A percentile compares a stretch with the other conserved stretches of the same genome.
phyloP scores from a whole-genome alignment of 2,329 filamentous ascomycete species.

The Ceratocystis colombiana region DNA sequence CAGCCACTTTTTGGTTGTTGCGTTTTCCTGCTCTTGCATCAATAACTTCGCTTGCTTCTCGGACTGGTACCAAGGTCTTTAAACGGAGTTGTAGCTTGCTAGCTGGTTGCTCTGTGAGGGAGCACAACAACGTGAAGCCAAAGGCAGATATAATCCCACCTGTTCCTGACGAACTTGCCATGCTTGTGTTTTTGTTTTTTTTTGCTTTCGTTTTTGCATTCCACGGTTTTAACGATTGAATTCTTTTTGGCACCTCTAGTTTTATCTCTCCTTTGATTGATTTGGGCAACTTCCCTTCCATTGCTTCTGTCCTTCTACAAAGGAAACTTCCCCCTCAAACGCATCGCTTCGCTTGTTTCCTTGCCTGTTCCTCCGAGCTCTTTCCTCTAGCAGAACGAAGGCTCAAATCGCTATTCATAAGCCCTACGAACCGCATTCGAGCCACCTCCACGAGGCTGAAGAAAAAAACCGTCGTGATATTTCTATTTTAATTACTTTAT shows the following conservation, averaged over 20 bases:
- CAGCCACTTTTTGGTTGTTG: slow-evolving; percentile 20
- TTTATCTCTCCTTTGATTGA: neutral
- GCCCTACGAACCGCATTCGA: neutral
- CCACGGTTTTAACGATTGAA: slow-evolving; percentile 10
- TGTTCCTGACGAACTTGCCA: neutral
- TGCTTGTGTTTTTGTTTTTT: neutral
- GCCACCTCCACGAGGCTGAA: neutral
- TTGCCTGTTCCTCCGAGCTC: neutral
- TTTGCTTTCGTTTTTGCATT: neutral
- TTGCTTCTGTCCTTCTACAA: neutral
- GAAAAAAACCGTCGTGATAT: neutral
- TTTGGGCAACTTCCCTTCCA: slow-evolving; percentile 13
- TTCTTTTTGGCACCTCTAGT: neutral
- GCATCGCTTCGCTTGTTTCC: slow-evolving; percentile 1
- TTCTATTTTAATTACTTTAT: neutral
- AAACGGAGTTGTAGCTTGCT: neutral
- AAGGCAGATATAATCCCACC: slow-evolving; percentile 8
- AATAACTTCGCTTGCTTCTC: neutral
- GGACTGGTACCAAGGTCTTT: neutral
- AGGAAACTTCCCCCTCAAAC: slow-evolving; percentile 8
- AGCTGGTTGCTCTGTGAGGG: slow-evolving; percentile 9
- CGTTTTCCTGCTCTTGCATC: slow-evolving; percentile 13
- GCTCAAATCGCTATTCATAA: neutral
- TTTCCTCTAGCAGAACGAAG: slow-evolving; percentile 7
- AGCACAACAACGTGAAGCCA: slow-evolving; percentile 10